A percentile compares a stretch with the other conserved stretches of the same genome.
Evolutionary conservation across 768 basidiomycete genomes (phyloP).

Genomic region (Leccinum uliginosum): DNA sequence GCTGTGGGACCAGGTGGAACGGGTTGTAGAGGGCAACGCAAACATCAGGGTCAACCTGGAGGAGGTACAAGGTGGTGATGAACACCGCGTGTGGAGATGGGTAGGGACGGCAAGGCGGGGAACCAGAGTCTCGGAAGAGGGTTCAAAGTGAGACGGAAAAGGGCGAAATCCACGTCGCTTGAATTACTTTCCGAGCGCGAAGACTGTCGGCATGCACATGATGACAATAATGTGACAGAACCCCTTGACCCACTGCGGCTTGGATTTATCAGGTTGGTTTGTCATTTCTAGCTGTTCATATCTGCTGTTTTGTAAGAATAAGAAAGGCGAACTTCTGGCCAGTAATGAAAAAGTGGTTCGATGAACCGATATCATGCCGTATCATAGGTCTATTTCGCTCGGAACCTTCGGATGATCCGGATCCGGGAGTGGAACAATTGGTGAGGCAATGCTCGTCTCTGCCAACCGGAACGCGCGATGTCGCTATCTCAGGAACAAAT

Average conservation of each 20-base stretch:
- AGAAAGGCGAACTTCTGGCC: conserved; percentile 22
- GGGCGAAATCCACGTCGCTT: conserved; percentile 23
- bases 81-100: conserved; percentile 90
- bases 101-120: conserved; percentile 51
- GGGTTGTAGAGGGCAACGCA: conserved; percentile 83
- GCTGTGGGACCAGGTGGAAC: conserved; percentile 81
- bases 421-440: conserved; percentile 27
- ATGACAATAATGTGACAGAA: conserved; percentile 7
- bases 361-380: conserved; percentile 21
- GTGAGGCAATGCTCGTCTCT: conserved; percentile 26
- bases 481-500: conserved; percentile 25
- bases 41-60: conserved; percentile 84
- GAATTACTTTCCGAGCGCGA: conserved; percentile 14
- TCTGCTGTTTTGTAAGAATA: conserved; percentile 10
- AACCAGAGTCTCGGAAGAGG: conserved; percentile 32
- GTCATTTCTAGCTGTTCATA: conserved; percentile 16
- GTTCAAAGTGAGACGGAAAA: conserved; percentile 25
- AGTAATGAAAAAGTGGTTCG: conserved; percentile 23
- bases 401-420: conserved; percentile 32
- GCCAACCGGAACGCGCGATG: conserved; percentile 17
- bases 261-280: conserved; percentile 5
- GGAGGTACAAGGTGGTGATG: conserved; percentile 82
- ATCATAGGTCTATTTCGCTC: conserved; percentile 19
- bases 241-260: conserved; percentile 23
- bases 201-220: conserved; percentile 12